A percentile compares a stretch with the other conserved stretches of the same genome.
Evolutionary conservation across 139 green algal species (phyloP).

Genomic region (Edaphochlamys debaryana): DNA sequence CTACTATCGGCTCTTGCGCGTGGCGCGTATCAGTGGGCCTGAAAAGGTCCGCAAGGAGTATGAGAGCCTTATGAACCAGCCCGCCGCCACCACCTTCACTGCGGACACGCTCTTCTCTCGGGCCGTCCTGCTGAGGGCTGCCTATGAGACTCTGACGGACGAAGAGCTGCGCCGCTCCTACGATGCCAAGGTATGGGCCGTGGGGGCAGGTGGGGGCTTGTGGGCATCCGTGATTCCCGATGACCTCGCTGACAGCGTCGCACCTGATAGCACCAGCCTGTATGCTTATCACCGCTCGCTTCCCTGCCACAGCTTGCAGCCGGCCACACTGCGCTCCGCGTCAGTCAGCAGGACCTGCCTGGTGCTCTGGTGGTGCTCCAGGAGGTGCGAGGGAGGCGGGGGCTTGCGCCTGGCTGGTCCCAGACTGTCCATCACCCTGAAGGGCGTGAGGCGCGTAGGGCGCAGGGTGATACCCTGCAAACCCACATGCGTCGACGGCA

Average conservation of each 20-base stretch:
- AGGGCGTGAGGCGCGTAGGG: too few species aligned
- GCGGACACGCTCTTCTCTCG: conserved; percentile 49
- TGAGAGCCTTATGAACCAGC: conserved; percentile 8
- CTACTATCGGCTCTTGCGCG: conserved; percentile 33
- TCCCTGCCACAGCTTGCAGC: too few species aligned
- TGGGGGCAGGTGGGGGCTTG: too few species aligned
- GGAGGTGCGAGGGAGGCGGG: too few species aligned
- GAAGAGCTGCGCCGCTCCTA: conserved; percentile 29
- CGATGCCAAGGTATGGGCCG: too few species aligned
- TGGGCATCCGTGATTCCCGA: too few species aligned
- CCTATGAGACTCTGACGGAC: conserved; percentile 41
- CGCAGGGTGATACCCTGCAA: too few species aligned
- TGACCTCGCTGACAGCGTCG: too few species aligned
- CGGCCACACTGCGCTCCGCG: conserved; percentile 34
- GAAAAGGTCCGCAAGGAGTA: conserved; percentile 34
- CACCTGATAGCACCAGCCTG: too few species aligned
- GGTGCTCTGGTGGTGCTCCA: conserved; percentile 60
- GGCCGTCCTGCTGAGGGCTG: conserved; percentile 53
- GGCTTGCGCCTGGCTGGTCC: background rate
- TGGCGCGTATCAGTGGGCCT: conserved; percentile 7
- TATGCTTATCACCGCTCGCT: too few species aligned
- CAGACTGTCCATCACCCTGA: too few species aligned
- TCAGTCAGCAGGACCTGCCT: conserved; percentile 54
- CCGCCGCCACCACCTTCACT: conserved; percentile 21
- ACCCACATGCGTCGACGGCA: too few species aligned